These are phyloP conservation scores for Eutrema salsugineum DNA, from an alignment of 441 rosid genomes.

Conservation along the genomic window DNA sequence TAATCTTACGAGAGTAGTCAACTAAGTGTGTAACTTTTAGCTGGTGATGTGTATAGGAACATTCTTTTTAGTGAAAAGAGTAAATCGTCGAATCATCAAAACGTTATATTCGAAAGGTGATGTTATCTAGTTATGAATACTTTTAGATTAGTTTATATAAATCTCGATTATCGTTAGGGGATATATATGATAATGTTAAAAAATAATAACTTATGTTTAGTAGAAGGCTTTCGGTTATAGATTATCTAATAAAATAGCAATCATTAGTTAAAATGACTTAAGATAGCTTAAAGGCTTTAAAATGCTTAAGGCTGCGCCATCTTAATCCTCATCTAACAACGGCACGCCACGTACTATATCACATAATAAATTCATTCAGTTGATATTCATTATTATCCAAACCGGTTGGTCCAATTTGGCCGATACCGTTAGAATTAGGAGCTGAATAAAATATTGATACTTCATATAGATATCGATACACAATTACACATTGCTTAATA, in stretches of 20 bases:
- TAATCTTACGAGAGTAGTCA: constrained; percentile 6
- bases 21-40: constrained; percentile 20
- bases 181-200: constrained; percentile 6
- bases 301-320: constrained; percentile 23
- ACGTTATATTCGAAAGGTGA: background rate
- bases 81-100: constrained; percentile 16
- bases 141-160: background rate
- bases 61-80: background rate
- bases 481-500: background rate
- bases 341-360: constrained; percentile 19
- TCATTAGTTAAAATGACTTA: constrained; percentile 19
- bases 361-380: background rate
- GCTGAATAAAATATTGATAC: background rate
- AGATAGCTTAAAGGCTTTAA: constrained; percentile 11
- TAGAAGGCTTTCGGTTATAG: constrained; percentile 30
- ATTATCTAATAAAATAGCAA: constrained; percentile 10
- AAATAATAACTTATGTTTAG: background rate
- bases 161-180: constrained; percentile 17
- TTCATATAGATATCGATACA: background rate
- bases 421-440: constrained; percentile 5
- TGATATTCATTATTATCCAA: background rate
- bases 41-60: constrained; percentile 17
- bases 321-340: constrained; percentile 16
- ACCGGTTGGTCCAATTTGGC: constrained; percentile 17
- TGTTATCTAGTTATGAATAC: constrained; percentile 1